phyloP scores from a whole-genome alignment of 176 grass and related monocot genomes.

The Lolium perenne region DNA sequence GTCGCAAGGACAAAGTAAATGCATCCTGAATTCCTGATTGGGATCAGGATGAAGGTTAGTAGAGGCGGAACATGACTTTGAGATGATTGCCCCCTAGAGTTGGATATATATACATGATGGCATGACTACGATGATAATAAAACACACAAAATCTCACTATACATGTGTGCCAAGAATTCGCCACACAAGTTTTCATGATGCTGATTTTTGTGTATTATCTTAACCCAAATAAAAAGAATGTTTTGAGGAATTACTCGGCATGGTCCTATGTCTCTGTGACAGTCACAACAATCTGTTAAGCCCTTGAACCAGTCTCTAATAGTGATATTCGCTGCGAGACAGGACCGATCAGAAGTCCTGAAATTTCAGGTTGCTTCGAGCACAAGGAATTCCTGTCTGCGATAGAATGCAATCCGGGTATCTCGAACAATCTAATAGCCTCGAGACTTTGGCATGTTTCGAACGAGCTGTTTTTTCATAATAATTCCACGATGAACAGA shows the following conservation, averaged over 20 bases:
- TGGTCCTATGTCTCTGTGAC: background rate
- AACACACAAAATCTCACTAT: background rate
- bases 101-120: constrained; percentile 31
- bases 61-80: background rate
- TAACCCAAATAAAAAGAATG: background rate
- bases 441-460: background rate
- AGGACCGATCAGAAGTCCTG: background rate
- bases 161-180: constrained; percentile 1
- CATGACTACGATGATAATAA: background rate
- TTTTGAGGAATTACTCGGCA: too few relatives aligned
- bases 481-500: background rate
- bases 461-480: background rate
- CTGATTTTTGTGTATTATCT: background rate
- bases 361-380: background rate
- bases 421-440: background rate
- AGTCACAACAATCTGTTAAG: background rate
- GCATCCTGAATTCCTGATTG: constrained; percentile 8
- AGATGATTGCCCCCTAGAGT: constrained; percentile 16
- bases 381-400: background rate
- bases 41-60: background rate
- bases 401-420: background rate
- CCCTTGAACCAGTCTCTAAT: too few relatives aligned
- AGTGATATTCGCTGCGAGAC: too few relatives aligned
- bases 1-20: background rate
- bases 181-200: background rate